These are phyloP conservation scores for Digitaria exilis DNA, from an alignment of 202 grass and related monocot genomes.

Conservation along the genomic window DNA sequence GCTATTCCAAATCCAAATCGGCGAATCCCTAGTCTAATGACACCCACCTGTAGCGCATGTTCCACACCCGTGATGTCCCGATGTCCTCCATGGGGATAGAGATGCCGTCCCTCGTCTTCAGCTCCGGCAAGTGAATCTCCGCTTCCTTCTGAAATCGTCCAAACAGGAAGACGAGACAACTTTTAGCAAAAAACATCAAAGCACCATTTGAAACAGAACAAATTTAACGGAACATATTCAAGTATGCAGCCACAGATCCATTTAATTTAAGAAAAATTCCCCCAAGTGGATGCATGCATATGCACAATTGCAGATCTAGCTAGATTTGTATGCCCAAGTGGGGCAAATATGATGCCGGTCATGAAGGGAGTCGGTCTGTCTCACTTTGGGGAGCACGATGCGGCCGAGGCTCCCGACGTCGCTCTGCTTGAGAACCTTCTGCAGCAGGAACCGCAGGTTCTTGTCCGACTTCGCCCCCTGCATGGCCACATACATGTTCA, in stretches of 20 bases:
- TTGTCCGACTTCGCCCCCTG: slow-evolving; percentile 68
- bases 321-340: slow-evolving; percentile 33
- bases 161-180: neutral
- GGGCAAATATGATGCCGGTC: neutral
- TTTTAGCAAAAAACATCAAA: slow-evolving; percentile 17
- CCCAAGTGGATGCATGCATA: slow-evolving; percentile 37
- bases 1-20: neutral
- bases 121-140: slow-evolving; percentile 83
- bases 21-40: neutral
- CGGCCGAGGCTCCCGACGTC: slow-evolving; percentile 88
- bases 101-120: slow-evolving; percentile 82
- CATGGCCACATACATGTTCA: slow-evolving; percentile 23
- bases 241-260: neutral
- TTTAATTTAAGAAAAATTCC: neutral
- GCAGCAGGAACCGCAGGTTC: slow-evolving; percentile 83
- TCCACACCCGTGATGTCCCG: slow-evolving; percentile 75
- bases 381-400: slow-evolving; percentile 98
- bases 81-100: slow-evolving; percentile 92
- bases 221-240: neutral
- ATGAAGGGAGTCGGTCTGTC: slow-evolving; percentile 10
- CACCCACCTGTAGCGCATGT: slow-evolving; percentile 88
- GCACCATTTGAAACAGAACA: neutral
- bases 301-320: neutral
- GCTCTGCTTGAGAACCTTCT: slow-evolving; percentile 99
- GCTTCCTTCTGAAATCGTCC: slow-evolving; percentile 91